Base-by-base conservation (phyloP, 768 basidiomycete genomes). In the Mycena filopes region DNA sequence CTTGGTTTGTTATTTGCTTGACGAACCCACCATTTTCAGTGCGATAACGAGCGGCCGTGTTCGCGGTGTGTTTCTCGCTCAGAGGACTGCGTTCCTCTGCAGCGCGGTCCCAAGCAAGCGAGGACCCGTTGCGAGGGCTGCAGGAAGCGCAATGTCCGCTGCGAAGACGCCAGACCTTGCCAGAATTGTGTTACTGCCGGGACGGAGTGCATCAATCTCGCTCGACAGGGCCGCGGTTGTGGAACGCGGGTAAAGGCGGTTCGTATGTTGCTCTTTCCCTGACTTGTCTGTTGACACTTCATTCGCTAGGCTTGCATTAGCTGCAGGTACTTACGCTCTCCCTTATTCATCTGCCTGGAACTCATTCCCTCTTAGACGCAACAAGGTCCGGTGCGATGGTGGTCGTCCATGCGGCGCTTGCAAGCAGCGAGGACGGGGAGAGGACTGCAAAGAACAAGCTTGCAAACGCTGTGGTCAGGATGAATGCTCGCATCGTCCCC, bases 361-460 rank as follows among this genome's bases (percentile, higher is more conserved):
- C 63, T 72, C 55, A 69, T 57, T 50, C 47, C 31, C n/a, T 29
- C 58, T 61, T 65, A 89, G 88, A 75, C 86, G 84, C 36, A 85
- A 88, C 74, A 89, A 89, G 73, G 82, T 86, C 63, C 83, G 86
- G 5, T 89, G 89, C 72, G 84, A 87, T 70, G 88, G 88, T 18
- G 75, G 20, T 10, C 65, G 65, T 6, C 65, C 65, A 0, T 66
- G 65, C 29, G 25, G 33, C 5, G 18, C 48, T 0, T 66, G 65
- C 21, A 31, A 3, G 4, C 47, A 43, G 5, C 47, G 60, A 40
- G 31, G 42, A 12, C 23, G 18, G 16, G 33, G 57, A 25, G 11
- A 10, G 9, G 36, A 36, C 4, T 66, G 65, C 26, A 13, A 21
- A 4, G 65, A 60, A 29, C 65, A 66, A 47, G 54, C 40, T 20